Evolutionary conservation across 805 yeast genomes (phyloP).

Genomic region (Torulaspora microellipsoides): DNA sequence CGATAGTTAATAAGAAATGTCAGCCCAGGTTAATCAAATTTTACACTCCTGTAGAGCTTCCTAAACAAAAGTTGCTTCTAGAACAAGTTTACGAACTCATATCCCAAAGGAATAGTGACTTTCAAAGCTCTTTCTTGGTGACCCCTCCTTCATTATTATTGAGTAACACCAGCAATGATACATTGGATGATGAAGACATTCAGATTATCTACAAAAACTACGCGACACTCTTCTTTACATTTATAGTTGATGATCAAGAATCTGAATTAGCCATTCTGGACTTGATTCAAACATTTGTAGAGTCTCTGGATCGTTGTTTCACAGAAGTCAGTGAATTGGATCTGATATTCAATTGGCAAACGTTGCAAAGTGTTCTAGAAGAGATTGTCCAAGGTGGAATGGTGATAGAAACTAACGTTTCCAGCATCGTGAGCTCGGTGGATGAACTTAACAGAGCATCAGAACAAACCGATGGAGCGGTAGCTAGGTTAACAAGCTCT

Average conservation of each 20-base stretch:
- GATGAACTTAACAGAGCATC: slow-evolving; percentile 45
- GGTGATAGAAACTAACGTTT: slow-evolving; percentile 90
- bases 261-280: slow-evolving; percentile 91
- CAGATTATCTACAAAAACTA: slow-evolving; percentile 90
- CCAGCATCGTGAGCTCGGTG: slow-evolving; percentile 72
- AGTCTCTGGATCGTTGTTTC: slow-evolving; percentile 88
- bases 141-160: slow-evolving; percentile 70
- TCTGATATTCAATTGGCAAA: slow-evolving; percentile 98
- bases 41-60: slow-evolving; percentile 84
- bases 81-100: slow-evolving; percentile 80
- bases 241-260: slow-evolving; percentile 93
- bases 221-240: slow-evolving; percentile 93
- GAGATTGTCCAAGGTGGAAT: slow-evolving; percentile 96
- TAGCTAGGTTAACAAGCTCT: slow-evolving; percentile 21
- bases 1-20: slow-evolving; percentile 78
- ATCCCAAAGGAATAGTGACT: slow-evolving; percentile 55
- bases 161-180: slow-evolving; percentile 26
- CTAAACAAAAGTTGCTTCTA: slow-evolving; percentile 72
- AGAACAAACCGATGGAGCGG: slow-evolving; percentile 22
- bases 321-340: slow-evolving; percentile 93
- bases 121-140: slow-evolving; percentile 83
- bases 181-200: slow-evolving; percentile 59
- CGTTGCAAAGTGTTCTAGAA: slow-evolving; percentile 80
- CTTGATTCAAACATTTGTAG: slow-evolving; percentile 93
- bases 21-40: slow-evolving; percentile 85